These are phyloP conservation scores for Pseudocercospora crystallina DNA, from an alignment of 2,329 filamentous ascomycete genomes.

Conservation along the genomic window DNA sequence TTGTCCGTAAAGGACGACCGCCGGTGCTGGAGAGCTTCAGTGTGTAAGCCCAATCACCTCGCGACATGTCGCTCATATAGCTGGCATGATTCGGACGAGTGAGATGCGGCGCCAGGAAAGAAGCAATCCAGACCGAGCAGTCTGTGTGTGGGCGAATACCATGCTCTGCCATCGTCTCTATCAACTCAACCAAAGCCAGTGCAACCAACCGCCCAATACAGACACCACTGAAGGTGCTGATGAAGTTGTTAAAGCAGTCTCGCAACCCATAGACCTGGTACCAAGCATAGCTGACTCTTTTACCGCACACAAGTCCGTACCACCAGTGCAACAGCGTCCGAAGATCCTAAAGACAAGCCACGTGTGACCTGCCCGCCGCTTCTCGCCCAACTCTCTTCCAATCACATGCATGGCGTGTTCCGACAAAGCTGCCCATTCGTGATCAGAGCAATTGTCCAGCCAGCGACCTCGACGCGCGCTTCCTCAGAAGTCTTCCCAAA, in stretches of 20 bases:
- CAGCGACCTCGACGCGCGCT: slow-evolving; percentile 71
- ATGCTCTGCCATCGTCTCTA: slow-evolving; percentile 24
- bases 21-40: slow-evolving; percentile 41
- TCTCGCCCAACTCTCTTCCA: slow-evolving; percentile 53
- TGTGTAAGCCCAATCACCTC: slow-evolving; percentile 52
- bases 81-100: slow-evolving; percentile 60
- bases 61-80: slow-evolving; percentile 45
- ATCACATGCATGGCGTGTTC: slow-evolving; percentile 36
- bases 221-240: slow-evolving; percentile 36
- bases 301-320: slow-evolving; percentile 15
- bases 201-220: slow-evolving; percentile 11
- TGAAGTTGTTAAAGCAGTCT: slow-evolving; percentile 26
- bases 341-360: slow-evolving; percentile 54
- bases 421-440: slow-evolving; percentile 56
- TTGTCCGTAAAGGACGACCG: slow-evolving; percentile 5
- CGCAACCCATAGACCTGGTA: slow-evolving; percentile 32
- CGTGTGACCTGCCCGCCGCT: slow-evolving; percentile 49
- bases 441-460: slow-evolving; percentile 73
- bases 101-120: slow-evolving; percentile 37
- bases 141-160: slow-evolving; percentile 47
- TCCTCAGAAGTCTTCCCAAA: slow-evolving; percentile 73
- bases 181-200: slow-evolving; percentile 9
- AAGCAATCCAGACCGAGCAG: slow-evolving; percentile 34
- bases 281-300: slow-evolving; percentile 36
- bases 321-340: slow-evolving; percentile 19